Evolutionary conservation across 2,329 filamentous ascomycete genomes (phyloP), one percentile per base, ranked within the genome.

Genomic region (Alternaria novae-zelandiae): DNA sequence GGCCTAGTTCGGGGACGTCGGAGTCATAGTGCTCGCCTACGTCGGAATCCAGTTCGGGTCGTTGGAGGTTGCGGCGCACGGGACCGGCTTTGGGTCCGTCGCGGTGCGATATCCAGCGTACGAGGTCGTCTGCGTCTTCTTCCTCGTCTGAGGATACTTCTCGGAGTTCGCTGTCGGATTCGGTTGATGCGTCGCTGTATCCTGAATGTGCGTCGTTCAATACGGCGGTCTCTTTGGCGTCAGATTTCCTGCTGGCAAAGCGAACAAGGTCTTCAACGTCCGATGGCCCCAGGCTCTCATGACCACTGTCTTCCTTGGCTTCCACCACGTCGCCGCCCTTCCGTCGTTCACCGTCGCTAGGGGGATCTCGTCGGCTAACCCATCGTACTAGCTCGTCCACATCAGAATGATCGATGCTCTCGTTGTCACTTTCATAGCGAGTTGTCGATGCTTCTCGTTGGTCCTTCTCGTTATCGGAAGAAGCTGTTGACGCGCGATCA

Each of bases 371-470:
- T 60, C 71, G 65, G 49, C 75, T 78, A 8, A 78, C 73, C 77
- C 76, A 79, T 28, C 75, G 72, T 15, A 78, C 70, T 4, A 79
- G 25, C 1, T 78, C 76, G 23, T 79, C 76, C 3, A 78, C 70
- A 59, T 78, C 72, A 1, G 72, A 74, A 41, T 78, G 69, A n/a
- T 74, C 36, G 17, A 79, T 74, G 20, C 73, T 75, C 12, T 69
- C 70, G 17, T 70, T 64, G 17, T 71, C 69, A 23, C 63, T 66
- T 10, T 71, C 67, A 4, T 57, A 63, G 1, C 36, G 47, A 7
- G 61, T 63, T 58, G 59, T 63, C 1, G 45, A 20, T 10, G 15
- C 28, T 11, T 58, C 20, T 32, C 65, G 50, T 17, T 49, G 43
- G 5, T 69, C 66, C 15, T 68, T 53, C 12, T 73, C 73, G 10